These are phyloP conservation scores for Trametes hirsuta DNA, from an alignment of 1,284 basidiomycete species.

Conservation along the genomic window DNA sequence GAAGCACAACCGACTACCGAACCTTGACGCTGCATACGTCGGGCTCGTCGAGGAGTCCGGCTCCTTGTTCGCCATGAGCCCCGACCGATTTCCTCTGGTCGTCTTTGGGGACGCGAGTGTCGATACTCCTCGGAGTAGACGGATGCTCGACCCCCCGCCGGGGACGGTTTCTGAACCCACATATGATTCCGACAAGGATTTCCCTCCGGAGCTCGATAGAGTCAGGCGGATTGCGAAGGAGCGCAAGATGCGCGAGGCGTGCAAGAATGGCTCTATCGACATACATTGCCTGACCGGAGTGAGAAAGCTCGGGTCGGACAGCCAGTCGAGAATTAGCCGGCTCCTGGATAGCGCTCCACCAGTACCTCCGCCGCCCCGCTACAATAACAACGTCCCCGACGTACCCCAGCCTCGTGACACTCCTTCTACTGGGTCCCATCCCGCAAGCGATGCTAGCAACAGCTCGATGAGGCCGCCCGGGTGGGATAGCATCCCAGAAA, in stretches of 20 bases:
- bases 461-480: conserved; percentile 8
- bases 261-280: conserved; percentile 45
- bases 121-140: conserved; percentile 30
- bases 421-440: neutral
- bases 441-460: conserved; percentile 1
- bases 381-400: conserved; percentile 15
- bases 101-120: conserved; percentile 59
- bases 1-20: conserved; percentile 43
- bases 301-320: conserved; percentile 47
- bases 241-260: conserved; percentile 36
- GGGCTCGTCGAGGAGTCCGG: conserved; percentile 72
- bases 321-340: conserved; percentile 36
- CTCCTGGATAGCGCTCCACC: conserved; percentile 40
- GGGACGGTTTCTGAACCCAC: conserved; percentile 21
- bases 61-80: conserved; percentile 80
- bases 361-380: conserved; percentile 22
- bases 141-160: conserved; percentile 42
- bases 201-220: conserved; percentile 47
- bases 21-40: conserved; percentile 66
- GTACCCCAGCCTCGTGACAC: neutral
- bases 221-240: conserved; percentile 46
- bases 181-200: conserved; percentile 32
- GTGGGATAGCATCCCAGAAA: conserved; percentile 8
- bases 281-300: conserved; percentile 65
- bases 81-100: conserved; percentile 73